Conservation (phyloP, 371 early-diverging fungal genomes). For the Gilbertella persicaria region DNA sequence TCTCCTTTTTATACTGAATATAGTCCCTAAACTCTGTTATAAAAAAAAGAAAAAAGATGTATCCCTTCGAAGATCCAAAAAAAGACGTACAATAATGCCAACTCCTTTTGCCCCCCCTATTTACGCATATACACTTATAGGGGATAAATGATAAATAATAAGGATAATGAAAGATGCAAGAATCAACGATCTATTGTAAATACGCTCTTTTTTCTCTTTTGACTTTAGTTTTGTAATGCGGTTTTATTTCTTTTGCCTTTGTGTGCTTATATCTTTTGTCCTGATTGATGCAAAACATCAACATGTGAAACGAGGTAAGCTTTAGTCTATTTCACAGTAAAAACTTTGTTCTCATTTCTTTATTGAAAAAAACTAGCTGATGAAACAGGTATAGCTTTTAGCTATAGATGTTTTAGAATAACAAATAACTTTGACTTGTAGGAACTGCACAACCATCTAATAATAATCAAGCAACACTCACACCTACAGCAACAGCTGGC, state of each 20-base stretch:
- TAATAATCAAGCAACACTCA: slow-evolving; percentile 1
- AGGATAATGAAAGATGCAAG: not conserved
- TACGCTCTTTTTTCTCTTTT: not conserved
- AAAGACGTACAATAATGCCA: not conserved
- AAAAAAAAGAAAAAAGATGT: not conserved
- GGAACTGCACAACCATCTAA: slow-evolving; percentile 4
- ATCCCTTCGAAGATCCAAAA: not conserved
- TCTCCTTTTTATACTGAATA: too few species aligned
- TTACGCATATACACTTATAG: not conserved
- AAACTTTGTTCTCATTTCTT: too few species aligned
- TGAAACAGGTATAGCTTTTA: slow-evolving; percentile 24
- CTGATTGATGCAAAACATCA: slow-evolving; percentile 1
- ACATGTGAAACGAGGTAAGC: slow-evolving; percentile 14
- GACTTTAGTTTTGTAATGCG: not conserved
- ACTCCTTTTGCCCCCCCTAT: not conserved
- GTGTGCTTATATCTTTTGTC: slow-evolving; percentile 4
- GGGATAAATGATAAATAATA: slow-evolving; percentile 9
- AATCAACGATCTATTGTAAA: not conserved
- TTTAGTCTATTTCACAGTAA: too few species aligned
- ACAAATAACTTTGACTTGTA: not conserved
- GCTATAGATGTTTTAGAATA: not conserved
- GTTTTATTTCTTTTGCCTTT: not conserved
- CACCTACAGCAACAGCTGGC: slow-evolving; percentile 16
- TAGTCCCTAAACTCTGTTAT: too few species aligned
- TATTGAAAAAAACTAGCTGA: too few species aligned